Base-by-base conservation (phyloP, 1,139 yeast species). In the Meyerozyma guilliermondii region DNA sequence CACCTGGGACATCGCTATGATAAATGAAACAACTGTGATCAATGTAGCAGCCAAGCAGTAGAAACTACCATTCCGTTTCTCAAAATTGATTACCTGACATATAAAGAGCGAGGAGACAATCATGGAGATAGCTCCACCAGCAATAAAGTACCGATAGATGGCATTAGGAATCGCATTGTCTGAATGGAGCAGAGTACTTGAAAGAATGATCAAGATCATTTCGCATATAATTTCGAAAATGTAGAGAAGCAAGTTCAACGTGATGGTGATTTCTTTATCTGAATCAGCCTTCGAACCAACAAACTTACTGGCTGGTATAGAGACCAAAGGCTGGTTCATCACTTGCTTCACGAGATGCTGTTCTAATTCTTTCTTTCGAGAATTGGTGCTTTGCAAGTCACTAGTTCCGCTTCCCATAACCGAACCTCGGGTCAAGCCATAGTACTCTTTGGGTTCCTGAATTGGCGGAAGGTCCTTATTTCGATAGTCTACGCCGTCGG, bases 11-110 rank as follows among this genome's bases (percentile, higher is more conserved):
- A 60, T 48, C n/a, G 61, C 57, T 47, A 69, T 51, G 16, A 64
- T 56, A 45, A 68, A 64, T 10, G 71, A 58, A 5, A 64, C 64
- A n/a, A 66, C 42, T 16, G 66, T 62, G 48, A 68, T 47, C 4
- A 68, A 26, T 34, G 64, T 54, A 2, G 74, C 69, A 0, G 62
- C 56, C 11, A 68, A 49, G 42, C 75, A 68, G 48, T 71, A 71
- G 45, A 71, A 69, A 39, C 71, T 66, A 2, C 77, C 76, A 46
- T 70, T 70, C 45, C 74, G 50, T 45, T 55, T 61, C 45, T 71
- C 76, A 44, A 68, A 71, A 43, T 66, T 67, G 41, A 72, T 59
- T 8, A 68, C 47, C 7, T 60, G 61, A 10, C 63, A 57, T 29
- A 71, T 57, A 46, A 72, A 70, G 24, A 70, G 50, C 5, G 69